phyloP scores from a whole-genome alignment of 2,329 filamentous ascomycete species.

The Basipetospora sp. region DNA sequence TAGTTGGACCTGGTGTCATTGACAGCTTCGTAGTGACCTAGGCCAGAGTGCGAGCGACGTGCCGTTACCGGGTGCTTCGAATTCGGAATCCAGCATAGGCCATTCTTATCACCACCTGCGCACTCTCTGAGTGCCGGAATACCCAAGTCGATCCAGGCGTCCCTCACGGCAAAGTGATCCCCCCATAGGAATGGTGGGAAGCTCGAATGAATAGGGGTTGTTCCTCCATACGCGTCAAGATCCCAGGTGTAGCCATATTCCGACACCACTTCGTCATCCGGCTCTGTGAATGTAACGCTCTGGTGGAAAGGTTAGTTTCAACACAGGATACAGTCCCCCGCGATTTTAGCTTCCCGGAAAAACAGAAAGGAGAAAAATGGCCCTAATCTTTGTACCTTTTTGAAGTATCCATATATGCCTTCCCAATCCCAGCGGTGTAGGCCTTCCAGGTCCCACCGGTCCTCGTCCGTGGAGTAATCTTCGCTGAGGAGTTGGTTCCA shows the following conservation, averaged over 20 bases:
- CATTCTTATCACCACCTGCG: constrained; percentile 7
- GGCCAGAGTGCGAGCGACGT: constrained; percentile 16
- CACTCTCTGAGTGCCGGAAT: constrained; percentile 11
- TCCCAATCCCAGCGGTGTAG: constrained; percentile 20
- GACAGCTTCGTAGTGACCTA: constrained; percentile 16
- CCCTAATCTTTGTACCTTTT: constrained; percentile 17
- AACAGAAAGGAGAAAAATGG: too few species aligned
- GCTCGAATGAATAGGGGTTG: constrained; percentile 17
- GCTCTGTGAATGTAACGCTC: constrained; percentile 9
- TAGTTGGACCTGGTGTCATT: constrained; percentile 11
- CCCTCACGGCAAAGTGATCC: constrained; percentile 11
- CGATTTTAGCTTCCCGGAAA: too few species aligned
- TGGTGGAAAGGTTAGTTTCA: neutral
- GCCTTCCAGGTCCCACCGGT: too few species aligned
- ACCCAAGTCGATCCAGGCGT: constrained; percentile 13
- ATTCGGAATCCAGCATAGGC: constrained; percentile 7
- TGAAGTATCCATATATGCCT: constrained; percentile 20
- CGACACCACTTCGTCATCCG: constrained; percentile 12
- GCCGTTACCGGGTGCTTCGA: constrained; percentile 16
- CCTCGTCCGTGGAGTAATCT: too few species aligned
- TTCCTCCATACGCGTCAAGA: constrained; percentile 15
- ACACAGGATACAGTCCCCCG: neutral
- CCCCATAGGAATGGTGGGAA: constrained; percentile 20
- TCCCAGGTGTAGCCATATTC: constrained; percentile 20
- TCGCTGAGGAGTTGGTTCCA: constrained; percentile 18